These are phyloP conservation scores for Wickerhamomyces chaumierensis DNA, from an alignment of 805 yeast genomes.

Conservation along the genomic window DNA sequence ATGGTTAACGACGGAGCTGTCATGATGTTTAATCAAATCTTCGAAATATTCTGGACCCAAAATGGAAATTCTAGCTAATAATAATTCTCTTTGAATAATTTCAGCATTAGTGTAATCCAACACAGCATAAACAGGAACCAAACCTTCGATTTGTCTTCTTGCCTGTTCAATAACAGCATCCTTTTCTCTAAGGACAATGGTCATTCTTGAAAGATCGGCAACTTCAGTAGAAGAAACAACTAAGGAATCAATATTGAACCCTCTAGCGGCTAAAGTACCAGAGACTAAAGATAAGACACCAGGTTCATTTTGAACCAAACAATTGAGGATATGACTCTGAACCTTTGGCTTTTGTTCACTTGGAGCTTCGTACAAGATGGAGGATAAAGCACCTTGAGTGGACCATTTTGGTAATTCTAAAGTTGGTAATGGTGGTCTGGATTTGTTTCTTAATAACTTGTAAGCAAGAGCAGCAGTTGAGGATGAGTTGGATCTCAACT, in stretches of 20 bases:
- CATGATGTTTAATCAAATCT: slow-evolving; percentile 81
- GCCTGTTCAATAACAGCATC: slow-evolving; percentile 97
- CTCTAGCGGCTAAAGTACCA: slow-evolving; percentile 95
- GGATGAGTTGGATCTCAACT: slow-evolving; percentile 28
- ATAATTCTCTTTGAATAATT: slow-evolving; percentile 81
- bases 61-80: slow-evolving; percentile 83
- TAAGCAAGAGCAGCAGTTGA: slow-evolving; percentile 93
- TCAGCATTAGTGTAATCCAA: slow-evolving; percentile 86
- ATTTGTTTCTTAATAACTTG: slow-evolving; percentile 75
- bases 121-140: slow-evolving; percentile 97
- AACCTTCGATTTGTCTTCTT: slow-evolving; percentile 92
- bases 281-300: slow-evolving; percentile 92
- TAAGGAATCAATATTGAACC: slow-evolving; percentile 94
- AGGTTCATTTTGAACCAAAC: slow-evolving; percentile 97
- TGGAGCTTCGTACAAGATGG: slow-evolving; percentile 88
- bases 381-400: slow-evolving; percentile 92
- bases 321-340: slow-evolving; percentile 85
- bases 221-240: slow-evolving; percentile 97
- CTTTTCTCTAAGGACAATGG: slow-evolving; percentile 87
- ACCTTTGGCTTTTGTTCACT: slow-evolving; percentile 41
- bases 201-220: slow-evolving; percentile 91
- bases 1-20: slow-evolving; percentile 19
- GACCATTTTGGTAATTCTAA: slow-evolving; percentile 91
- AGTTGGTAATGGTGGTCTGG: slow-evolving; percentile 86
- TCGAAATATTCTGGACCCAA: slow-evolving; percentile 98